phyloP scores from a whole-genome alignment of 2,329 filamentous ascomycete species.

The Boeremia exigua region DNA sequence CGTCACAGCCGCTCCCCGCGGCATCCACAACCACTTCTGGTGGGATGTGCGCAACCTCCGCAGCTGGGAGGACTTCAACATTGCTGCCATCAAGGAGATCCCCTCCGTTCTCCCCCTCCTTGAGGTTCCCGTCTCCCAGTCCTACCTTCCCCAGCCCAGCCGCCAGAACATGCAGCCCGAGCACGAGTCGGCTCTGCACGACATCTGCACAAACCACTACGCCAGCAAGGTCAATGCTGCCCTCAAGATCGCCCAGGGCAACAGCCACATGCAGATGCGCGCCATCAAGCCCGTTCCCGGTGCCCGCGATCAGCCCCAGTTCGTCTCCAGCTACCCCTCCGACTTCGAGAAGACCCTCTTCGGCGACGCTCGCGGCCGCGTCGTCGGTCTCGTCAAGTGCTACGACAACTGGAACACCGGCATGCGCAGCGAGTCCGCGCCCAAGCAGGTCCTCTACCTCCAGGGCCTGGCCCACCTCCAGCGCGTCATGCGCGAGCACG shows the following conservation, averaged over 20 bases:
- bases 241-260: conserved; percentile 74
- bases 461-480: conserved; percentile 85
- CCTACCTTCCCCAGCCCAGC: conserved; percentile 65
- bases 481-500: conserved; percentile 90
- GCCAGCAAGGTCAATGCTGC: conserved; percentile 87
- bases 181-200: conserved; percentile 76
- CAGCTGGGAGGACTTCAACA: conserved; percentile 80
- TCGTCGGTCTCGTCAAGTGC: conserved; percentile 86
- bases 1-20: conserved; percentile 73
- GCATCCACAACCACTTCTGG: conserved; percentile 84
- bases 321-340: conserved; percentile 70
- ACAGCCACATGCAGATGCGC: conserved; percentile 63
- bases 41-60: conserved; percentile 92
- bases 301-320: conserved; percentile 70
- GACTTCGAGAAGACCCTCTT: conserved; percentile 52
- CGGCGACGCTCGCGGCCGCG: conserved; percentile 61
- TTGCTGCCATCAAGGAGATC: conserved; percentile 72
- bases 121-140: conserved; percentile 63
- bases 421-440: conserved; percentile 84
- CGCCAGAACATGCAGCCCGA: conserved; percentile 72
- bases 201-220: conserved; percentile 78
- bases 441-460: conserved; percentile 87
- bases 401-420: conserved; percentile 96
- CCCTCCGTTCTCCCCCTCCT: conserved; percentile 76
- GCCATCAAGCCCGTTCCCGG: conserved; percentile 46